Evolutionary conservation across 805 yeast genomes (phyloP).

Genomic region (Hermanozyma aechmeae): DNA sequence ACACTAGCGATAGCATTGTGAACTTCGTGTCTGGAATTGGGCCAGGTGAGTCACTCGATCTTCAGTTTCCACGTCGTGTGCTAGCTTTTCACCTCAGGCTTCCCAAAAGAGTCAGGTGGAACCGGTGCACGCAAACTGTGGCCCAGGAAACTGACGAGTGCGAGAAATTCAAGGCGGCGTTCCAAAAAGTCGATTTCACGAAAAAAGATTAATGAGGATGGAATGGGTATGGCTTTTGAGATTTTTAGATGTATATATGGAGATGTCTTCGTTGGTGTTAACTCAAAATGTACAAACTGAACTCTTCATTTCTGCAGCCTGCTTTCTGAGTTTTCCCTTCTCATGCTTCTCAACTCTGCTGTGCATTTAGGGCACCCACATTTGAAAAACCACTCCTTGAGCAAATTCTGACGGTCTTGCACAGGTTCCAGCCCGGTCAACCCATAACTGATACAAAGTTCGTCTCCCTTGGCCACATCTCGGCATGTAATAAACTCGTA

Average conservation of each 20-base stretch:
- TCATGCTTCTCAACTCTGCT: slow-evolving; percentile 12
- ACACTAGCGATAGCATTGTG: no score
- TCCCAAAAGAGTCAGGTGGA: slow-evolving; percentile 67
- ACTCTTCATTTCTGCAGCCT: no score
- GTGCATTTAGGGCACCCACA: slow-evolving; percentile 45
- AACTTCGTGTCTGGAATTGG: no score
- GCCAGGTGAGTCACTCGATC: slow-evolving; percentile 41
- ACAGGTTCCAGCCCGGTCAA: slow-evolving; percentile 34
- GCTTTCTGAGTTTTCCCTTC: no score
- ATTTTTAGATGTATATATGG: no score
- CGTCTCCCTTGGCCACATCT: slow-evolving; percentile 35
- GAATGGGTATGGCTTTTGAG: no score
- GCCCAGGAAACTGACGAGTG: slow-evolving; percentile 59
- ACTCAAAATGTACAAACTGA: no score
- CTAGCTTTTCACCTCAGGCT: slow-evolving; percentile 53
- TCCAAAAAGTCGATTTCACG: slow-evolving; percentile 47
- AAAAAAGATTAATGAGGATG: no score
- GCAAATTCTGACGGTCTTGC: slow-evolving; percentile 28
- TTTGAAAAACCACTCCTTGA: slow-evolving; percentile 50
- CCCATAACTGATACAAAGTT: slow-evolving; percentile 56
- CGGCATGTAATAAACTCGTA: slow-evolving; percentile 28
- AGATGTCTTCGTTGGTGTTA: no score
- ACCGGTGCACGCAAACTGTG: slow-evolving; percentile 56
- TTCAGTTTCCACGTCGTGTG: slow-evolving; percentile 80
- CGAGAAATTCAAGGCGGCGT: slow-evolving; percentile 48